These are phyloP conservation scores for Rhodomyrtus tomentosa DNA, from an alignment of 345 rosid species.

Conservation along the genomic window DNA sequence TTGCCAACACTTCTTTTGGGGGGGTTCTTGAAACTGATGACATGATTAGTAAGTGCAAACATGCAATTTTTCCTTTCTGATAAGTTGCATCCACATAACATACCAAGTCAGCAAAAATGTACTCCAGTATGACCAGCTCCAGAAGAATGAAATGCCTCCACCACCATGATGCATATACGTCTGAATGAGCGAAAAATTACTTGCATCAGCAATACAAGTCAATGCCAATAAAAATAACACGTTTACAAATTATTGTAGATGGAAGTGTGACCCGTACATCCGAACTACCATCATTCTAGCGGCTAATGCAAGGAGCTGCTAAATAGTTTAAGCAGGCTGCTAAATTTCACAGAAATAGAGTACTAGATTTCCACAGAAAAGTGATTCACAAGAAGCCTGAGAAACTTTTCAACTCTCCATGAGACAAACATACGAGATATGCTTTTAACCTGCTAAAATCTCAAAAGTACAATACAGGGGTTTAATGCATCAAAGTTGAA, in stretches of 20 bases:
- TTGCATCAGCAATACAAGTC: neutral
- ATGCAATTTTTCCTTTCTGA: neutral
- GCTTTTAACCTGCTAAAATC: neutral
- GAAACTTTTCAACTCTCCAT: neutral
- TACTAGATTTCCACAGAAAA: neutral
- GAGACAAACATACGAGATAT: neutral
- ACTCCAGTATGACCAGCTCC: conserved; percentile 99
- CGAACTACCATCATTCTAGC: neutral
- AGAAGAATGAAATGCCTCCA: conserved; percentile 47
- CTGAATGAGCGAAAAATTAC: neutral
- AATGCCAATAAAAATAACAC: neutral
- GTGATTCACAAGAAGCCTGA: neutral
- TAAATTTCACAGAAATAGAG: neutral
- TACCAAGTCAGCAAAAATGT: conserved; percentile 98
- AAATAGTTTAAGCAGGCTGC: neutral
- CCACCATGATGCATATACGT: neutral
- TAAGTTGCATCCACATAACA: neutral
- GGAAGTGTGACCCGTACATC: neutral
- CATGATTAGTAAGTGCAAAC: neutral
- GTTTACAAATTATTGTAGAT: neutral
- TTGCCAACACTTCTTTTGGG: neutral
- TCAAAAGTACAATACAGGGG: neutral
- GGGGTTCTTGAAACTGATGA: neutral
- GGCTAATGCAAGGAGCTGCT: neutral
- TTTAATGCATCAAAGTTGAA: neutral